A percentile compares a stretch with the other conserved stretches of the same genome.
Conservation (phyloP, 352 stramenopile species). For the Phytophthora boehmeriae region DNA sequence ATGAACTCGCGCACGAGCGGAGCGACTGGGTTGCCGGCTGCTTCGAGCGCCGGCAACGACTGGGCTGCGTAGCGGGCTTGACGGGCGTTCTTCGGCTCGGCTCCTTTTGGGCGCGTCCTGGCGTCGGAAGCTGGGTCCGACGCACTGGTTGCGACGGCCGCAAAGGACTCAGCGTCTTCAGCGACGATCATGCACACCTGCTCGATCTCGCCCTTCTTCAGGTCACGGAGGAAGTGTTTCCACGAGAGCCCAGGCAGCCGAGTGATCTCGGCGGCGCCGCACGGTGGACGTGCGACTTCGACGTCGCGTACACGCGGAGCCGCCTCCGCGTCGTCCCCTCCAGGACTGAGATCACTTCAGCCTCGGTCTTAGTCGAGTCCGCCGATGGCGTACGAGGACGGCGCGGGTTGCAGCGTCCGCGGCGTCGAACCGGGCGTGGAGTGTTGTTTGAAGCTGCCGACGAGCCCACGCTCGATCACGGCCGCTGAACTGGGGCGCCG, state of each 20-base stretch:
- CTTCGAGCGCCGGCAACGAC: slow-evolving; percentile 8
- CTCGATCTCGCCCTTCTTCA: slow-evolving; percentile 26
- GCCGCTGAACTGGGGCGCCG: slow-evolving; percentile 11
- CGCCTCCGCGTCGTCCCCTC: background rate
- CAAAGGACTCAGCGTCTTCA: slow-evolving; percentile 1
- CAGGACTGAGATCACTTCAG: slow-evolving; percentile 8
- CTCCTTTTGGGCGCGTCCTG: slow-evolving; percentile 6
- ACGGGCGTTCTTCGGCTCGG: slow-evolving; percentile 14
- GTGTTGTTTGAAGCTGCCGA: background rate
- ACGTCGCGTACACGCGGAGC: slow-evolving; percentile 8
- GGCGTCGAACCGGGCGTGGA: no score
- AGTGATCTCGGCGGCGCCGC: slow-evolving; percentile 4
- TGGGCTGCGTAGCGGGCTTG: slow-evolving; percentile 24
- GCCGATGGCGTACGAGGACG: background rate
- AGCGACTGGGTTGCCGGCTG: no score
- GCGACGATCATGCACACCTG: slow-evolving; percentile 21
- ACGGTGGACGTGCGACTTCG: slow-evolving; percentile 7
- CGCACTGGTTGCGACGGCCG: slow-evolving; percentile 1
- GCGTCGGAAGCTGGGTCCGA: background rate
- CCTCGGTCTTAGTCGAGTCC: slow-evolving; percentile 1
- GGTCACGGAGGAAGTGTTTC: slow-evolving; percentile 27
- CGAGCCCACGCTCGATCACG: slow-evolving; percentile 17
- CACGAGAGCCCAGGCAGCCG: slow-evolving; percentile 7
- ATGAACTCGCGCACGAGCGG: no score
- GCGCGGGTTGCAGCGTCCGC: slow-evolving; percentile 6